Base-by-base conservation (phyloP, 2,329 filamentous ascomycete genomes). In the Aspergillus aculeatinus region DNA sequence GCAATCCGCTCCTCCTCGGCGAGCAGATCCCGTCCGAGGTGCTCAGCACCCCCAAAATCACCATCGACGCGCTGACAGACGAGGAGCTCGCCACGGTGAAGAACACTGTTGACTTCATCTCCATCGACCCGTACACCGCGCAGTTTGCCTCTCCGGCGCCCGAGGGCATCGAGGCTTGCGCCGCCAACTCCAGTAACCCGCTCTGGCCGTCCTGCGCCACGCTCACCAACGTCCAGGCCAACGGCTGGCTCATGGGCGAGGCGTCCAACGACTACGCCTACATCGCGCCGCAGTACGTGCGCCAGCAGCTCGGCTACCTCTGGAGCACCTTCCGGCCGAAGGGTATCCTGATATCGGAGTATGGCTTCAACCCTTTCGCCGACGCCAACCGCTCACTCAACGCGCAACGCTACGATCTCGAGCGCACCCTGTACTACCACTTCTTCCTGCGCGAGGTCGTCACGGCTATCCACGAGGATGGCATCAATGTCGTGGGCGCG, bases 231-330 rank as follows among this genome's bases (percentile, higher is more conserved):
- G 73, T 70, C 1, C 82, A 82, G 44, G 70, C 75, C 1, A 80
- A 80, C 31, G 84, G 83, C 2, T 87, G 85, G 85, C 76, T 83
- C 64, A 83, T 87, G 52, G 85, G 85, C 21, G 85, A 86, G 62
- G 76, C 79, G 12, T 85, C 82, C 2, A 74, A 84, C 35, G 77
- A 77, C 2, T 85, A 86, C 66, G 80, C 83, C n/a, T 86, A 87
- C 71, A 81, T 83, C 35, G 83, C 85, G 0, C 85, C 85, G 0
- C 70, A 67, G 0, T 67, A 72, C 42, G 64, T 74, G 31, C 70
- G 72, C 4, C 79, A 77, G 2, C 87, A 85, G 64, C 78, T 88
- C 4, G 81, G 77, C 63, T 87, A 87, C 66, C 72, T 88, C 2
- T 85, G 81, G 77, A 86, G 86, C 70, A 86, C 82, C 0, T 88